Percentiles rank a stretch among this genome's conserved stretches.
Conservation (phyloP, 306 rosid genomes). For the Vachellia collinsii region DNA sequence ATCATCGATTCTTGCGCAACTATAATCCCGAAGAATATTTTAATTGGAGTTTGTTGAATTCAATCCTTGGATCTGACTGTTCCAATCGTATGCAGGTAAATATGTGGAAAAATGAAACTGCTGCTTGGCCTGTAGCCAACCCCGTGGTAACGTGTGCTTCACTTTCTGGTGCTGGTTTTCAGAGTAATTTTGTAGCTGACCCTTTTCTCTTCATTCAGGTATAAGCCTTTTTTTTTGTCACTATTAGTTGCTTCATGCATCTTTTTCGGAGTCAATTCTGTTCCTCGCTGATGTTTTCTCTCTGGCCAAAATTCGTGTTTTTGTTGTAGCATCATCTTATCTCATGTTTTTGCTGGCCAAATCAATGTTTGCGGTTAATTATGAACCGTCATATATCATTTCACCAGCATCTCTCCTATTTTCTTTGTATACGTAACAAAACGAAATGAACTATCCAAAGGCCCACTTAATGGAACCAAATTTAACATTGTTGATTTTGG, state of each 20-base stretch:
- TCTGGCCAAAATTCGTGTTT: conserved; percentile 6
- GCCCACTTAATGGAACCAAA: conserved; percentile 12
- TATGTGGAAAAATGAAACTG: conserved; percentile 64
- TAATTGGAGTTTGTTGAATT: conserved; percentile 11
- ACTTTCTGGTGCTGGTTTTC: conserved; percentile 84
- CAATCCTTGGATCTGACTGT: conserved; percentile 33
- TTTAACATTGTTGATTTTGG: background rate
- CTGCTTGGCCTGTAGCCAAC: conserved; percentile 98
- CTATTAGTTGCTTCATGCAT: conserved; percentile 20
- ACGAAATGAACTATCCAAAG: background rate
- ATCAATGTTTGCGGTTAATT: conserved; percentile 33
- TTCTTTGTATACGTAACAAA: background rate
- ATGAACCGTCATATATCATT: conserved; percentile 11
- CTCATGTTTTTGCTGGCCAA: conserved; percentile 4
- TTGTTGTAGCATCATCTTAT: conserved; percentile 22
- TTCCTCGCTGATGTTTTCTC: conserved; percentile 2
- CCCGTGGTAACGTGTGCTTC: conserved; percentile 94
- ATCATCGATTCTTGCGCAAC: background rate
- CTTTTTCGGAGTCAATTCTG: background rate
- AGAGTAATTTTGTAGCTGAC: conserved; percentile 96
- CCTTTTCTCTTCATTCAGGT: conserved; percentile 94
- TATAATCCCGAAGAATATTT: background rate
- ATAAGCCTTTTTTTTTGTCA: conserved; percentile 10
- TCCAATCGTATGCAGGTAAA: conserved; percentile 59
- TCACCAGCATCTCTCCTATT: conserved; percentile 6